phyloP scores from a whole-genome alignment of 805 yeast species.

The Lachancea quebecensis region DNA sequence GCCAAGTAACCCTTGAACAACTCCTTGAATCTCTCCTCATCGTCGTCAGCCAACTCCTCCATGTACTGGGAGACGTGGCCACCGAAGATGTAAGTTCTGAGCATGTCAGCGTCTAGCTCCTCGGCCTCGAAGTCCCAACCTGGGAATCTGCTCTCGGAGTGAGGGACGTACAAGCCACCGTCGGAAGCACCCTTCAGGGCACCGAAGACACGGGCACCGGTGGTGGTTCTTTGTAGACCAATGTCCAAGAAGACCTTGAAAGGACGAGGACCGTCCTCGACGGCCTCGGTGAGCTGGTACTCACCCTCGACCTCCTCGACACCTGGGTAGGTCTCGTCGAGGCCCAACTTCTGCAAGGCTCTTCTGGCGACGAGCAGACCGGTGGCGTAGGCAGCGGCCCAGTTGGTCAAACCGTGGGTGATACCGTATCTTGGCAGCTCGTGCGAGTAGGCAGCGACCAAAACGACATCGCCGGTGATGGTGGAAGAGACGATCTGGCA shows the following conservation, averaged over 20 bases:
- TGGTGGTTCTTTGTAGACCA: slow-evolving; percentile 99
- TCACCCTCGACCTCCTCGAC: slow-evolving; percentile 99
- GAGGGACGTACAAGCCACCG: slow-evolving; percentile 99
- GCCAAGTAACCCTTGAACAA: slow-evolving; percentile 94
- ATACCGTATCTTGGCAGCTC: slow-evolving; percentile 98
- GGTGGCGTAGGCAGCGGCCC: slow-evolving; percentile 99
- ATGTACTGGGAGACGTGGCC: slow-evolving; percentile 99
- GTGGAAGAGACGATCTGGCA: slow-evolving; percentile 96
- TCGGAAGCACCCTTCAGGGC: slow-evolving; percentile 99
- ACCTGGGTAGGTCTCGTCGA: slow-evolving; percentile 97
- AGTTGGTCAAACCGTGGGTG: slow-evolving; percentile 97
- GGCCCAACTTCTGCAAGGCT: slow-evolving; percentile 93
- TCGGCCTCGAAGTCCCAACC: slow-evolving; percentile 99
- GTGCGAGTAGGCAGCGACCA: slow-evolving; percentile 97
- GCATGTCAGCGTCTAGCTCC: slow-evolving; percentile 94
- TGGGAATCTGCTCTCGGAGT: slow-evolving; percentile 99
- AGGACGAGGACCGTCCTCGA: slow-evolving; percentile 99
- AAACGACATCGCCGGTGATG: slow-evolving; percentile 92
- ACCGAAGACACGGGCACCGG: slow-evolving; percentile 99
- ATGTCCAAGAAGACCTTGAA: slow-evolving; percentile 99
- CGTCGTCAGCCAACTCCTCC: slow-evolving; percentile 99
- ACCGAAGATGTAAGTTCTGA: slow-evolving; percentile 99
- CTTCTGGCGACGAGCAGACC: slow-evolving; percentile 99
- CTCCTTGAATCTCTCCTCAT: slow-evolving; percentile 97
- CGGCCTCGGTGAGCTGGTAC: slow-evolving; percentile 96